phyloP scores from a whole-genome alignment of 106 monocot species.

The Gastrodia elata region DNA sequence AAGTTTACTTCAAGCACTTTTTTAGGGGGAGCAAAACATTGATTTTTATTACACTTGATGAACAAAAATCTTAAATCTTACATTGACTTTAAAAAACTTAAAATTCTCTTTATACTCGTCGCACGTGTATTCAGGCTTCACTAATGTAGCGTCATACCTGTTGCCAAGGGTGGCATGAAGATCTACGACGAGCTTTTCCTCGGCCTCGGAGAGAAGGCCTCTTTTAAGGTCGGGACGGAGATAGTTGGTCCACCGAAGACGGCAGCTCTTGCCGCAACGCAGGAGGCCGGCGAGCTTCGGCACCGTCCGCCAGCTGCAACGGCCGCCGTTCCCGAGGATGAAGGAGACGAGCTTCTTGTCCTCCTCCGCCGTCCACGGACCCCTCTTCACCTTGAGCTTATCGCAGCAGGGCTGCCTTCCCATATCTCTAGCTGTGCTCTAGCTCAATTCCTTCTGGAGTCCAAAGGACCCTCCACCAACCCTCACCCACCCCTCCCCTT shows the following conservation, averaged over 20 bases:
- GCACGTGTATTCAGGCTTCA: no score
- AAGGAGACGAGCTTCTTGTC: constrained; percentile 62
- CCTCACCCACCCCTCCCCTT: not conserved
- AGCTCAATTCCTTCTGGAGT: not conserved
- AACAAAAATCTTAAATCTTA: no score
- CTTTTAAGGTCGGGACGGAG: constrained; percentile 75
- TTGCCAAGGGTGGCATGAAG: constrained; percentile 66
- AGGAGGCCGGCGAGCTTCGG: constrained; percentile 69
- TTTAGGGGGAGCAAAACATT: no score
- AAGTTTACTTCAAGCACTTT: no score
- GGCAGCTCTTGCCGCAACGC: constrained; percentile 43
- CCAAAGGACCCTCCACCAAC: constrained; percentile 7
- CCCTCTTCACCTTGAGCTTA: constrained; percentile 64
- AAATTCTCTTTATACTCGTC: no score
- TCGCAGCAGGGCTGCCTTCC: constrained; percentile 79
- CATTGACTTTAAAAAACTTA: no score
- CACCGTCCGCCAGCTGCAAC: constrained; percentile 66
- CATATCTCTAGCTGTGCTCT: constrained; percentile 21
- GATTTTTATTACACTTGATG: no score
- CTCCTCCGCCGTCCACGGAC: constrained; percentile 74
- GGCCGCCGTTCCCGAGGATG: constrained; percentile 61
- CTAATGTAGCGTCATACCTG: constrained; percentile 23
- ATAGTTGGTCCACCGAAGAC: constrained; percentile 71
- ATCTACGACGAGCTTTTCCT: constrained; percentile 71
- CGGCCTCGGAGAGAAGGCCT: constrained; percentile 60